Percentiles rank a stretch among this genome's conserved stretches.
phyloP scores from a whole-genome alignment of 1,139 yeast species.

The Suhomyces bribrorum region DNA sequence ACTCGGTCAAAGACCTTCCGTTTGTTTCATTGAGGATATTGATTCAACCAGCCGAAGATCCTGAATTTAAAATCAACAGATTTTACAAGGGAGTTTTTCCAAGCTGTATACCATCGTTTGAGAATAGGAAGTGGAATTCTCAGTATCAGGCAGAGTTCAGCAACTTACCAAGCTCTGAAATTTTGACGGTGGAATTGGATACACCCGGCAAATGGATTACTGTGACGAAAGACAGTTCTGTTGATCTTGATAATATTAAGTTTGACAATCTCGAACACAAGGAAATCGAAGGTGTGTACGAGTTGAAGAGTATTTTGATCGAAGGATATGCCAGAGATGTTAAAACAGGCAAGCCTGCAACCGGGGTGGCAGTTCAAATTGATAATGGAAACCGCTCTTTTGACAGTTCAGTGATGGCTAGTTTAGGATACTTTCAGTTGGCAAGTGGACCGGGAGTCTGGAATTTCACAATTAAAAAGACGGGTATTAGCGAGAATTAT shows the following conservation, averaged over 20 bases:
- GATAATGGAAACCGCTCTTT: conserved; percentile 18
- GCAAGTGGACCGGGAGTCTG: conserved; percentile 70
- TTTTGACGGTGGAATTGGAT: conserved; percentile 60
- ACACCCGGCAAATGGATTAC: conserved; percentile 69
- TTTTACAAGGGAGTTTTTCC: conserved; percentile 56
- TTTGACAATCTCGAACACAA: conserved; percentile 31
- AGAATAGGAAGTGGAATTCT: conserved; percentile 31
- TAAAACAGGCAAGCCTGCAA: conserved; percentile 39
- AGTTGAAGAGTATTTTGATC: conserved; percentile 52
- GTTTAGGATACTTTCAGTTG: conserved; percentile 75
- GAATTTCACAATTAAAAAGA: conserved; percentile 47
- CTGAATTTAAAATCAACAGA: conserved; percentile 49
- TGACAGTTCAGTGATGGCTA: conserved; percentile 72
- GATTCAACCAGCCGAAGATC: conserved; percentile 54
- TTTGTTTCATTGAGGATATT: conserved; percentile 55
- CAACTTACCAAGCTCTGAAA: conserved; percentile 49
- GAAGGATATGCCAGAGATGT: conserved; percentile 71
- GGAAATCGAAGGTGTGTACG: conserved; percentile 20
- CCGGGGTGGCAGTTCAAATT: conserved; percentile 54
- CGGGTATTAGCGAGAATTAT: conserved; percentile 41
- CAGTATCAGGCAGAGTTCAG: conserved; percentile 14
- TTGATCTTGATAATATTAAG: conserved; percentile 65
- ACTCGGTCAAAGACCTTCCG: conserved; percentile 41
- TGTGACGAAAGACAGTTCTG: conserved; percentile 45
- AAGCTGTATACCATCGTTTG: conserved; percentile 38